A percentile compares a stretch with the other conserved stretches of the same genome.
These are phyloP conservation scores for Yamadazyma triangularis DNA, from an alignment of 1,139 yeast species.

Conservation along the genomic window DNA sequence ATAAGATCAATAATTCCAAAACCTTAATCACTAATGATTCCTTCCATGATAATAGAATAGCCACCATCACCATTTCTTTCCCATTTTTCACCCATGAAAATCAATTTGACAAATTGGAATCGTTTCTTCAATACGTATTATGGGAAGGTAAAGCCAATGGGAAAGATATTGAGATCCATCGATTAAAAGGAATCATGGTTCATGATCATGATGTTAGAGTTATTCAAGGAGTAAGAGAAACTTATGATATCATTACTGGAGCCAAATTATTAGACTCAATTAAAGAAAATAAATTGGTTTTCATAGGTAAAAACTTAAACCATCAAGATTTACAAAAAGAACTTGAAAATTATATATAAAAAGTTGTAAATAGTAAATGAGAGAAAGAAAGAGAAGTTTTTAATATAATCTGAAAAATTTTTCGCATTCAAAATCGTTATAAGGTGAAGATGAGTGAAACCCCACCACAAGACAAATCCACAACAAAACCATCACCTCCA, in stretches of 20 bases:
- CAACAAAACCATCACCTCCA: too few species aligned
- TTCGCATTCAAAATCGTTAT: too few species aligned
- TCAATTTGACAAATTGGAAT: conserved; percentile 45
- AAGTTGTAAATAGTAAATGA: too few species aligned
- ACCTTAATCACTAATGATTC: conserved; percentile 12
- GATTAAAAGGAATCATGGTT: conserved; percentile 75
- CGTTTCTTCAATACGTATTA: conserved; percentile 57
- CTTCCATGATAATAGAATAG: conserved; percentile 51
- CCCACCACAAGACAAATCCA: too few species aligned
- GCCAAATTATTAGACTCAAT: conserved; percentile 35
- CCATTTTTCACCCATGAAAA: conserved; percentile 31
- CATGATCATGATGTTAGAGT: conserved; percentile 43
- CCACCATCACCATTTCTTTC: conserved; percentile 57
- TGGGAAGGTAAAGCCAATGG: conserved; percentile 58
- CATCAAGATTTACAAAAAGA: conserved; percentile 24
- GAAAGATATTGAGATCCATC: conserved; percentile 59
- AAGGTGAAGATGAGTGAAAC: too few species aligned
- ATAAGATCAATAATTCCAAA: conserved; percentile 25
- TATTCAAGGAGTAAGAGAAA: conserved; percentile 91
- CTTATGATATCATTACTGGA: conserved; percentile 72
- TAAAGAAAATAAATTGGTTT: conserved; percentile 55
- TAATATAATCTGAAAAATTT: too few species aligned
- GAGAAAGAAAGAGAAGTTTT: too few species aligned
- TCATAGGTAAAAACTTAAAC: conserved; percentile 70
- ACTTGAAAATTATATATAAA: conserved; percentile 16